A percentile compares a stretch with the other conserved stretches of the same genome.
Evolutionary conservation across 441 rosid genomes (phyloP).

Genomic region (Capsella rubella): DNA sequence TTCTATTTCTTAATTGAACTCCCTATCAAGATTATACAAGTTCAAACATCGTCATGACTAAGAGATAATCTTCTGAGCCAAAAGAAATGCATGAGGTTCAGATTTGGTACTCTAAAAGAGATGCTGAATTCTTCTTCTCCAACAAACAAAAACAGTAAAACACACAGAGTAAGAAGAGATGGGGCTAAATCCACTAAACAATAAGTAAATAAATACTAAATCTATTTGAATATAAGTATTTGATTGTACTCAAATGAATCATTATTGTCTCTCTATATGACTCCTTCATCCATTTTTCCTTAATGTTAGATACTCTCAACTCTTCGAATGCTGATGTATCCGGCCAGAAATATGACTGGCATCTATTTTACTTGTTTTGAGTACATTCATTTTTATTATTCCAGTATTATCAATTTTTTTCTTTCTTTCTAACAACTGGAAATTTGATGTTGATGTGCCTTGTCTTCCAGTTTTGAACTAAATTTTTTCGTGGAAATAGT

Average conservation of each 20-base stretch:
- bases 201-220: not conserved
- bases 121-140: constrained; percentile 17
- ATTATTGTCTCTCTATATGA: not conserved
- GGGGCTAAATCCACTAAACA: not conserved
- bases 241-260: not conserved
- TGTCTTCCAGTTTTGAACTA: not conserved
- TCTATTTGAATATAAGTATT: not conserved
- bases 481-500: not conserved
- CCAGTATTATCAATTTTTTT: not conserved
- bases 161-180: not conserved
- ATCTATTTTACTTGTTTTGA: not conserved
- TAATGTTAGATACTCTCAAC: not conserved
- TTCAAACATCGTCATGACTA: not conserved
- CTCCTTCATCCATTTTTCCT: not conserved
- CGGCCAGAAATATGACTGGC: not conserved
- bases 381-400: not conserved
- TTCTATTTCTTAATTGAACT: constrained; percentile 31
- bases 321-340: not conserved
- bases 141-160: not conserved
- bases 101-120: constrained; percentile 4
- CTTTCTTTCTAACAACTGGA: not conserved
- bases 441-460: not conserved
- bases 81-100: constrained; percentile 4
- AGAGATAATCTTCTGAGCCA: constrained; percentile 10
- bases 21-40: not conserved